Conservation (phyloP, 306 rosid species). For the Erythrophleum fordii region DNA sequence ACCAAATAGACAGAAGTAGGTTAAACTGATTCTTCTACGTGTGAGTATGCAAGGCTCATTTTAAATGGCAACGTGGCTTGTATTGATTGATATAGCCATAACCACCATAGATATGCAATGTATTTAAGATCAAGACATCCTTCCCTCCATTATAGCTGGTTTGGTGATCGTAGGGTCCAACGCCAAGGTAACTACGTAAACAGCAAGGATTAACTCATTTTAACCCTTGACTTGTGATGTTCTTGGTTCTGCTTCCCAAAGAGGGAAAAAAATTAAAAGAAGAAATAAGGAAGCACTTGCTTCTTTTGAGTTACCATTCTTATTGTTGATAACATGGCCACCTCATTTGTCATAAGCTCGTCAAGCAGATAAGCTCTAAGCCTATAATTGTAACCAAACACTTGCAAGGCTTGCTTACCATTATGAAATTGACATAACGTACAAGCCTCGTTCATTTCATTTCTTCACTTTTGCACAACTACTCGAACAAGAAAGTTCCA, state of each 20-base stretch:
- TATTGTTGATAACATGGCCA: constrained; percentile 1
- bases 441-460: constrained; percentile 27
- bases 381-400: constrained; percentile 24
- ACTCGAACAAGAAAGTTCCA: constrained; percentile 1
- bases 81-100: constrained; percentile 27
- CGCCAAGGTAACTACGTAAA: not conserved
- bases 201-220: not conserved
- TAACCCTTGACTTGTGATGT: not conserved
- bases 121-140: not conserved
- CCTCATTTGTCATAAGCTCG: not conserved
- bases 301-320: not conserved
- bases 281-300: not conserved
- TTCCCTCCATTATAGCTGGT: constrained; percentile 11
- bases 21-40: constrained; percentile 18
- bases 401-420: constrained; percentile 10
- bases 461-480: not conserved
- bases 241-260: not conserved
- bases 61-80: constrained; percentile 29
- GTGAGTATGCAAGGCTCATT: constrained; percentile 28
- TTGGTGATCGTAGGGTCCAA: constrained; percentile 23
- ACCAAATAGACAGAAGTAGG: constrained; percentile 43
- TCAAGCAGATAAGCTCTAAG: not conserved
- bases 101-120: constrained; percentile 25
- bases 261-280: too few species aligned
- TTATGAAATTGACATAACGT: constrained; percentile 29